A percentile compares a stretch with the other conserved stretches of the same genome.
Conservation (phyloP, 1,139 yeast genomes). For the Sugiyamaella pinicola region DNA sequence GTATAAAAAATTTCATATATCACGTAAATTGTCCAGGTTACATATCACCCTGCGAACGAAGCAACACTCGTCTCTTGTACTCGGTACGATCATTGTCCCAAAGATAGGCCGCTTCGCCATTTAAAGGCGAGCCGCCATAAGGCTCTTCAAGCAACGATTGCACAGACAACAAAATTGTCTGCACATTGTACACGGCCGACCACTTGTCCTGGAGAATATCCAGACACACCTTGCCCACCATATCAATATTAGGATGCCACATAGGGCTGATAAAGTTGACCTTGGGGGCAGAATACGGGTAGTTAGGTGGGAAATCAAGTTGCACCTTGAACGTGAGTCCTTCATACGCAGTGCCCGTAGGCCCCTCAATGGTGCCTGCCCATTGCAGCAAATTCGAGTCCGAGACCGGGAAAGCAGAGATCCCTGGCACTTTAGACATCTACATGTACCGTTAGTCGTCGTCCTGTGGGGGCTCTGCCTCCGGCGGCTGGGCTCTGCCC, state of each 20-base stretch:
- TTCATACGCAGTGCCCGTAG: slow-evolving; percentile 60
- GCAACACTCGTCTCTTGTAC: slow-evolving; percentile 49
- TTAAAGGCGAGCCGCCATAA: slow-evolving; percentile 54
- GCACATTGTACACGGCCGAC: slow-evolving; percentile 70
- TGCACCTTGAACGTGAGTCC: slow-evolving; percentile 57
- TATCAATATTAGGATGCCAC: slow-evolving; percentile 74
- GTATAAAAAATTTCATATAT: background rate
- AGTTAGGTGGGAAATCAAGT: slow-evolving; percentile 58
- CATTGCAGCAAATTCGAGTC: slow-evolving; percentile 58
- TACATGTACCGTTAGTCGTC: slow-evolving; percentile 11
- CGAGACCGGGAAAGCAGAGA: slow-evolving; percentile 55
- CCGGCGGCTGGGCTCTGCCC: too few species aligned
- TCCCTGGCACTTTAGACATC: slow-evolving; percentile 54
- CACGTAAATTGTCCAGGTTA: slow-evolving; percentile 13
- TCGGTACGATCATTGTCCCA: slow-evolving; percentile 51
- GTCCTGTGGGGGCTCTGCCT: background rate
- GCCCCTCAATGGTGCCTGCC: slow-evolving; percentile 68
- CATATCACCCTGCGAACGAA: slow-evolving; percentile 47
- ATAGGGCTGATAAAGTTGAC: slow-evolving; percentile 64
- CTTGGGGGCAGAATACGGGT: slow-evolving; percentile 64
- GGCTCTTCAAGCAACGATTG: slow-evolving; percentile 62
- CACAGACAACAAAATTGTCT: slow-evolving; percentile 58
- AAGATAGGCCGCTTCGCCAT: slow-evolving; percentile 53
- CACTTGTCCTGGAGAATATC: slow-evolving; percentile 62
- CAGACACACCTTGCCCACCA: slow-evolving; percentile 62